Evolutionary conservation across 2,329 filamentous ascomycete genomes (phyloP), one percentile per base, ranked within the genome.

Genomic region (Fusarium duplospermum): DNA sequence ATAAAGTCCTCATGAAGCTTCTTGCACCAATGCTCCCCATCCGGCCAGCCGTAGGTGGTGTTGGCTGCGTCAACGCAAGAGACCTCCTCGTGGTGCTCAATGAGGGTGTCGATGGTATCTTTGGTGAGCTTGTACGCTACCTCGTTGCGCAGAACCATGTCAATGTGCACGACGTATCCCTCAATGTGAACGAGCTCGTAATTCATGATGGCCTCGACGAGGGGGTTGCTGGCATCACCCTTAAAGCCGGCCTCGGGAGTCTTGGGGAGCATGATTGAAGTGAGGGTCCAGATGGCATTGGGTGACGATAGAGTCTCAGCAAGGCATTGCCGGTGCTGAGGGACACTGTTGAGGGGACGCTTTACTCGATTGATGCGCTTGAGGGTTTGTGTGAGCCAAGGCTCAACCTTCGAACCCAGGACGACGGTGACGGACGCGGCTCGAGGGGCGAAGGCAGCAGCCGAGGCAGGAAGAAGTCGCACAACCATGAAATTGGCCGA

Each of bases 321-420:
- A 79, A 99, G 90, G 85, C 95, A 98, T 88, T 94, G 91, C 78
- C 95, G 95, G 86, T 98, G 96, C 84, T 99, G 96, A 67, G 94
- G 92, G 59, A 98, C 94, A 83, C 94, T 98, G 89, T 99, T 98
- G 84, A 98, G 90, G 70, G 96, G 96, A 79, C 96, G 93, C 90
- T 98, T 98, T 80, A 98, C 92, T 77, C 93, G 91, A 88, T 98
- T 98, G 86, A 98, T 95, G 83, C 96, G 92, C 89, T 98, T 98
- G 80, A 99, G 89, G 13, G 95, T 98, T 81, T 95, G 94, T 36
- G 96, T 99, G 84, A 98, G 89, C 96, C 96, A 99, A 69, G 94
- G 93, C 86, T 98, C 95, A 80, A 97, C 91, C 87, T 96, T 97
- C 82, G 93, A 93, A 81, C 92, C 93, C 79, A 99, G 88, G 69